Base-by-base conservation (phyloP, 2,329 filamentous ascomycete genomes). In the Arachnomyces sp. region DNA sequence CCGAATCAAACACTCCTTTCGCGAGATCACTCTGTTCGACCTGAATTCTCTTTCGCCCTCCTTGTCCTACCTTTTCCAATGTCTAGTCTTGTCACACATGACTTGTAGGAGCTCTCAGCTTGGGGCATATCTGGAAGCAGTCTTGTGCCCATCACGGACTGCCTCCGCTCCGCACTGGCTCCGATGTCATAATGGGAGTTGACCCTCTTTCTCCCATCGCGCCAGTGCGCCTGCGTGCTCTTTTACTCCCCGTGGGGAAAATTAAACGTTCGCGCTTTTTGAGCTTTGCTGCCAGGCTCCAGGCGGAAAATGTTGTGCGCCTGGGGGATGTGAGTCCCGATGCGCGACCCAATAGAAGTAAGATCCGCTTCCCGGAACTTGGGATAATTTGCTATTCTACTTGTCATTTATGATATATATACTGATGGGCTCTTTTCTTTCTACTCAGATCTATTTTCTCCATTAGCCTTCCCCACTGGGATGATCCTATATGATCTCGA, bases 161-260 rank as follows among this genome's bases (percentile, higher is more conserved):
- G 53, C 44, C 52, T 58, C 46, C 50, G 43, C 53, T 52, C 48
- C 46, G 45, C 50, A 45, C 47, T 46, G 44, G 46, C 52, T 53
- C 61, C 58, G 53, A 72, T 71, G 69, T 65, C 73, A 83, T 68
- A 60, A 94, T 94, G 88, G 82, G 78, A 69, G 75, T 85, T 68
- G 90, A 95, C 72, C 82, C 86, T 65, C 78, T 95, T 63, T 84
- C 89, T 62, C 88, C 90, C 65, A 80, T 89, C 70, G 85, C 89
- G 65, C 88, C 88, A 61, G 90, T 88, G 69, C 84, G 86, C 74
- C 80, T 96, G 59, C 85, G 86, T 69, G 86, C 84, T 47, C 77
- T 95, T 53, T 77, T 95, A 44, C 72, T 96, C 46, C 92, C 92
- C 40, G 74, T 94, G 51, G 90, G 90, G 39, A 82, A 78, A 58